Evolutionary conservation across 169 alveolate genomes (phyloP).

Genomic region (Plasmodium gallinaceum): DNA sequence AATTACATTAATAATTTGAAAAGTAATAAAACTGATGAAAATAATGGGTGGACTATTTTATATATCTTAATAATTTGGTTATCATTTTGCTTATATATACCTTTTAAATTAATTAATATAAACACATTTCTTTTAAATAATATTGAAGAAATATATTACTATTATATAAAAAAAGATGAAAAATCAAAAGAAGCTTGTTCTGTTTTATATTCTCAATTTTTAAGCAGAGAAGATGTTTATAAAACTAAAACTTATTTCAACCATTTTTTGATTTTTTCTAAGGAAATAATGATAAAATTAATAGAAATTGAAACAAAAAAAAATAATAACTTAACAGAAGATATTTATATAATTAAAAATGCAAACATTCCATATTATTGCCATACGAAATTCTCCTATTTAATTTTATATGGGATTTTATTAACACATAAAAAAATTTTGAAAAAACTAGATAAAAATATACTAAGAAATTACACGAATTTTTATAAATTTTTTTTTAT

Average conservation of each 20-base stretch:
- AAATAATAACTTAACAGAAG: neutral
- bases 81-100: conserved; percentile 57
- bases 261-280: conserved; percentile 41
- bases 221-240: conserved; percentile 50
- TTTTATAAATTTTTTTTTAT: conserved; percentile 49
- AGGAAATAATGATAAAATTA: conserved; percentile 55
- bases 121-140: conserved; percentile 11
- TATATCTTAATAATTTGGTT: conserved; percentile 56
- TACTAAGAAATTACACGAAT: conserved; percentile 29
- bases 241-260: conserved; percentile 12
- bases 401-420: conserved; percentile 49
- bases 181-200: conserved; percentile 74
- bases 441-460: conserved; percentile 42
- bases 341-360: conserved; percentile 10
- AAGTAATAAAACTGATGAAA: conserved; percentile 35
- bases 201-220: conserved; percentile 44
- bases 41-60: conserved; percentile 44
- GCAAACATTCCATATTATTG: conserved; percentile 1
- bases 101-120: conserved; percentile 20
- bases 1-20: conserved; percentile 16
- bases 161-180: conserved; percentile 54
- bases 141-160: conserved; percentile 61
- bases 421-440: conserved; percentile 57
- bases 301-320: neutral
- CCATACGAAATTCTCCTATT: conserved; percentile 10